These are phyloP conservation scores for Aspergillus alliaceus DNA, from an alignment of 2,329 filamentous ascomycete species.

Conservation along the genomic window DNA sequence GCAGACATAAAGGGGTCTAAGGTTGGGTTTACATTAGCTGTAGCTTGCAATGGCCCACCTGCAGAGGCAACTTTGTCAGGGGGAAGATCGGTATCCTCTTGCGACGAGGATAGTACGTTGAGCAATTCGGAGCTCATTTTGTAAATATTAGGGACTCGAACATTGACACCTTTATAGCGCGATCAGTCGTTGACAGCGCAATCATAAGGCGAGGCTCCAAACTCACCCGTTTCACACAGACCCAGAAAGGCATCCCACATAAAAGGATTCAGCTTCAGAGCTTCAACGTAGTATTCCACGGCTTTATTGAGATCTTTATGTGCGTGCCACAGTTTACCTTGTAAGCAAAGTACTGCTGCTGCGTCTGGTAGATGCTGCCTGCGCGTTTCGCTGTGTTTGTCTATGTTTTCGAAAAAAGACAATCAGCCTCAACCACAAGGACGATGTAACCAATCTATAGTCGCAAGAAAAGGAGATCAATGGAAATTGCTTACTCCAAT, in stretches of 20 bases:
- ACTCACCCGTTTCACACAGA: constrained; percentile 72
- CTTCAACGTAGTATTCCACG: constrained; percentile 81
- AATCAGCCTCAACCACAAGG: constrained; percentile 1
- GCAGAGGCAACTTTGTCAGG: constrained; percentile 34
- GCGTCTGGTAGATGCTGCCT: constrained; percentile 78
- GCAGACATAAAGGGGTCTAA: constrained; percentile 45
- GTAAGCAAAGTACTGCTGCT: constrained; percentile 75
- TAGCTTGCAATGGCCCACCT: constrained; percentile 37
- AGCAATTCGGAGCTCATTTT: constrained; percentile 68
- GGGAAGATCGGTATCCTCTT: constrained; percentile 28
- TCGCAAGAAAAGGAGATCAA: neutral
- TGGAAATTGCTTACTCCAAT: constrained; percentile 65
- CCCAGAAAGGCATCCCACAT: constrained; percentile 97
- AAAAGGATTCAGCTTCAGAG: constrained; percentile 86
- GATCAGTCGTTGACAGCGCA: constrained; percentile 4
- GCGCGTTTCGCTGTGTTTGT: constrained; percentile 72
- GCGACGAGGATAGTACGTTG: constrained; percentile 44
- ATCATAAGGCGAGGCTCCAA: neutral
- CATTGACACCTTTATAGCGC: constrained; percentile 64
- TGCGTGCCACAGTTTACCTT: constrained; percentile 83
- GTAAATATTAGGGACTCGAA: constrained; percentile 85
- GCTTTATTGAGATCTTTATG: constrained; percentile 81
- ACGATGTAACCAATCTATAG: neutral
- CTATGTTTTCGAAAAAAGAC: constrained; percentile 33
- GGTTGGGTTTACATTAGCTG: constrained; percentile 36